Evolutionary conservation across 2,329 filamentous ascomycete species (phyloP).

Genomic region (Elsinoe batatas): DNA sequence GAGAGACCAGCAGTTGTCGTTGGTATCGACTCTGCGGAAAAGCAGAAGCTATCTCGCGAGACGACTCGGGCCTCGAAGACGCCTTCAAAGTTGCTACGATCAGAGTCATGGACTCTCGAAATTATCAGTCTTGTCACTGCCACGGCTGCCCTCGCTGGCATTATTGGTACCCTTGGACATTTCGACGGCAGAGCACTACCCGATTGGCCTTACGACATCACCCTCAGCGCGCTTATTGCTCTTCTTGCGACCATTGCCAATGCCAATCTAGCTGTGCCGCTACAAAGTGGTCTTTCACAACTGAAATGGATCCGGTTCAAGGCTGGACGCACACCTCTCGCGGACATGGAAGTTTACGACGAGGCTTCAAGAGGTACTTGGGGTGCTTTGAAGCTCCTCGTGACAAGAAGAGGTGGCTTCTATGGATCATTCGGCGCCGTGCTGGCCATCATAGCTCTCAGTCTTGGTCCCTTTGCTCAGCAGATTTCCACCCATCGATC

Average conservation of each 20-base stretch:
- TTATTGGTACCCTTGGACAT: conserved; percentile 13
- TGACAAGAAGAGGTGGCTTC: conserved; percentile 21
- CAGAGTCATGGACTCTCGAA: conserved; percentile 14
- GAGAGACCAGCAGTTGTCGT: too few relatives aligned
- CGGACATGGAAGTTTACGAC: conserved; percentile 27
- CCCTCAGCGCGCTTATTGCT: conserved; percentile 12
- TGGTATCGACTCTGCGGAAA: not conserved
- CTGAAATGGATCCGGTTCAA: conserved; percentile 16
- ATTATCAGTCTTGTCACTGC: conserved; percentile 12
- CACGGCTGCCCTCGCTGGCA: conserved; percentile 10
- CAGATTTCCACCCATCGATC: conserved; percentile 14
- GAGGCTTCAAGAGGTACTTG: conserved; percentile 26
- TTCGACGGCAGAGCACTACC: conserved; percentile 14
- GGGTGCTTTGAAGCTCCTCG: conserved; percentile 24
- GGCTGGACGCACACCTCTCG: conserved; percentile 11
- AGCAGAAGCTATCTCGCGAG: conserved; percentile 1
- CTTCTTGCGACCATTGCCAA: conserved; percentile 14
- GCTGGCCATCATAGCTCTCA: conserved; percentile 19
- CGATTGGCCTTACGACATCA: conserved; percentile 15
- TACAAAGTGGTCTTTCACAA: conserved; percentile 13
- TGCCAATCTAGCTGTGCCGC: conserved; percentile 11
- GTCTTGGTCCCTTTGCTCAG: not conserved
- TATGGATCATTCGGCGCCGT: conserved; percentile 23
- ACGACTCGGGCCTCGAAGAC: not conserved
- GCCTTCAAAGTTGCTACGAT: not conserved